These are phyloP conservation scores for Fusarium praegraminearum DNA, from an alignment of 2,329 filamentous ascomycete genomes.

Conservation along the genomic window DNA sequence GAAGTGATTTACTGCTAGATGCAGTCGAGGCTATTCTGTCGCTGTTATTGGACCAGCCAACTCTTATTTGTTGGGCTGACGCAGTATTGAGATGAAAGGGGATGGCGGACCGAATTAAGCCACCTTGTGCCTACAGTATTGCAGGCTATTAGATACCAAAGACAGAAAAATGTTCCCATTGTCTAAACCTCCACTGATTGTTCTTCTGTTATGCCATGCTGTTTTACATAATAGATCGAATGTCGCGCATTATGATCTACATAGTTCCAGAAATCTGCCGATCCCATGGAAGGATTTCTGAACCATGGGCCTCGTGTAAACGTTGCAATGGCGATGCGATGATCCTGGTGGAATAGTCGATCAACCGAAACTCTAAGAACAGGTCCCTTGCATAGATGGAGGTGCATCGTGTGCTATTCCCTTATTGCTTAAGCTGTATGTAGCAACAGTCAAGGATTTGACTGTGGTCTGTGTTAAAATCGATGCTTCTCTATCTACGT, in stretches of 20 bases:
- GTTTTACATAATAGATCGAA: neutral
- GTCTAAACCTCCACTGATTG: neutral
- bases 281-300: neutral
- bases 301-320: neutral
- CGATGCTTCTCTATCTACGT: neutral
- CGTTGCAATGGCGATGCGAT: neutral
- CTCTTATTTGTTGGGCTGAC: slow-evolving; percentile 1
- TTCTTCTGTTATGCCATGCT: neutral
- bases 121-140: slow-evolving; percentile 25
- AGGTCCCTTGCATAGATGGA: neutral
- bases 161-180: slow-evolving; percentile 16
- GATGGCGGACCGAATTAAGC: slow-evolving; percentile 4
- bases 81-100: slow-evolving; percentile 4
- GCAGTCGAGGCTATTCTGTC: neutral
- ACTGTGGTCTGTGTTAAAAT: neutral
- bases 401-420: neutral
- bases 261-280: neutral
- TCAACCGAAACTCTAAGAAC: neutral
- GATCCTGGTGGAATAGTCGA: neutral
- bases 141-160: slow-evolving; percentile 36
- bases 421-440: neutral
- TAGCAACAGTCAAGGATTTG: neutral
- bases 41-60: neutral
- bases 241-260: neutral
- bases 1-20: neutral